Conservation (phyloP, 2,329 filamentous ascomycete genomes). For the Paraphaeosphaeria minitans region DNA sequence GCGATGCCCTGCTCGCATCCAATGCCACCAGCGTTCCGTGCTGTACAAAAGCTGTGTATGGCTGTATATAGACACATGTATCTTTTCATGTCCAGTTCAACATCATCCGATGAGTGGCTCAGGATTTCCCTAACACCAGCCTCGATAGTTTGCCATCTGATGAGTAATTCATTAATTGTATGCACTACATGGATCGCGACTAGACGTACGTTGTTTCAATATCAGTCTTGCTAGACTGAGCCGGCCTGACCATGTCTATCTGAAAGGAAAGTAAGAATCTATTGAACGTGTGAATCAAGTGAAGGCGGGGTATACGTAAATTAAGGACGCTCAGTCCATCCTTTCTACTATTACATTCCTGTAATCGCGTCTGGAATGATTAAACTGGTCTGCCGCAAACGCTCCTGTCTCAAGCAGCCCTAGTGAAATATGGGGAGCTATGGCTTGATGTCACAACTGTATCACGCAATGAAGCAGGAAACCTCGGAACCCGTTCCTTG, state of each 20-base stretch:
- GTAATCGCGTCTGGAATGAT: background rate
- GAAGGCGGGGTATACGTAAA: background rate
- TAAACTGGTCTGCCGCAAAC: background rate
- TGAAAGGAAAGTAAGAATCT: background rate
- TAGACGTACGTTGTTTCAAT: background rate
- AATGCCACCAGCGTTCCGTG: slow-evolving; percentile 74
- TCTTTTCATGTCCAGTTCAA: slow-evolving; percentile 89
- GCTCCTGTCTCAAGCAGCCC: background rate
- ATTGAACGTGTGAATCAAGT: background rate
- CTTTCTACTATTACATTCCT: background rate
- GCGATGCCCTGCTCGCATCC: background rate
- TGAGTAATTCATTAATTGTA: background rate
- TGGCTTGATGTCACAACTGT: no score
- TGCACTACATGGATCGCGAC: background rate
- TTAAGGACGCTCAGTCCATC: background rate
- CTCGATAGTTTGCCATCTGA: slow-evolving; percentile 88
- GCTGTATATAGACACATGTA: slow-evolving; percentile 98
- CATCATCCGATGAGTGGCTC: slow-evolving; percentile 76
- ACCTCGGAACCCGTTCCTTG: no score
- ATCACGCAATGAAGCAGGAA: no score
- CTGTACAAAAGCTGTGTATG: slow-evolving; percentile 99
- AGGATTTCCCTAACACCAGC: slow-evolving; percentile 90
- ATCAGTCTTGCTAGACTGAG: background rate
- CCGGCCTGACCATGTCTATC: background rate
- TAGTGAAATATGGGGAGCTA: background rate